phyloP scores from a whole-genome alignment of 192 early-diverging fungal species.

The Umbelopsis vinacea region DNA sequence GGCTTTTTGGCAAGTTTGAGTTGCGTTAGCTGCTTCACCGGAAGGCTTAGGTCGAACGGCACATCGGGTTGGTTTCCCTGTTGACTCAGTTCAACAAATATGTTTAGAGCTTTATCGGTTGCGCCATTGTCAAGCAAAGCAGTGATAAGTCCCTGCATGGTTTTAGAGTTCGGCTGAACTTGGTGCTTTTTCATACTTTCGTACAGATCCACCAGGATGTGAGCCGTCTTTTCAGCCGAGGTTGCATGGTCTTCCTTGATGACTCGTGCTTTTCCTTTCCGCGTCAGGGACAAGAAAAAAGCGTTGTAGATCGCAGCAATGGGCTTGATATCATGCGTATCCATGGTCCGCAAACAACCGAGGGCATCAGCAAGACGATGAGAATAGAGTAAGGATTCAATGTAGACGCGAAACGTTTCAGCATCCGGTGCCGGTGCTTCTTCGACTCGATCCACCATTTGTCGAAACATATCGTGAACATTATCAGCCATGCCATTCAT shows the following conservation, averaged over 20 bases:
- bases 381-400: conserved; percentile 28
- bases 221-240: not conserved
- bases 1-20: not conserved
- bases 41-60: not conserved
- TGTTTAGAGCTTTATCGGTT: conserved; percentile 33
- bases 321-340: conserved; percentile 9
- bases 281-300: conserved; percentile 31
- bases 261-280: not conserved
- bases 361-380: conserved; percentile 24
- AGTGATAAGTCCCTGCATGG: conserved; percentile 39
- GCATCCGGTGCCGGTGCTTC: conserved; percentile 25
- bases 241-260: conserved; percentile 12
- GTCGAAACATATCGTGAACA: conserved; percentile 33
- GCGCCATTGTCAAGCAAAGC: conserved; percentile 42
- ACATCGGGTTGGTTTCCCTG: not conserved
- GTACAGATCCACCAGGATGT: conserved; percentile 26
- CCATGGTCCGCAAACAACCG: conserved; percentile 14
- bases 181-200: conserved; percentile 27
- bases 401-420: conserved; percentile 36
- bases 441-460: conserved; percentile 21
- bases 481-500: conserved; percentile 29
- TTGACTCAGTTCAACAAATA: conserved; percentile 35
- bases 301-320: conserved; percentile 33
- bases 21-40: not conserved
- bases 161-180: conserved; percentile 32